Conservation (phyloP, 306 rosid genomes). For the Trifolium dubium region DNA sequence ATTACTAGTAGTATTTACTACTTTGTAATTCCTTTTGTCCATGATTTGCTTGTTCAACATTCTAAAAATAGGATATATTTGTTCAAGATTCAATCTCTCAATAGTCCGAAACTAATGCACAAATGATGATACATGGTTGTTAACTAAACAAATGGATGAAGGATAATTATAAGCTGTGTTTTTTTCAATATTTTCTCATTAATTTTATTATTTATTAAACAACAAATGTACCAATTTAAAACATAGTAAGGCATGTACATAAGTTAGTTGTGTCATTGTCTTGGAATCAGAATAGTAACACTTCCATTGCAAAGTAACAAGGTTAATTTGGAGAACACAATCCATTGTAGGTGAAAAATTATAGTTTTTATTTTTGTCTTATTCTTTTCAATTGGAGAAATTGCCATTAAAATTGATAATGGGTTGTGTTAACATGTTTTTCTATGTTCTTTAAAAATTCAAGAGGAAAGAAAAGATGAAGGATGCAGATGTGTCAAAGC, state of each 20-base stretch:
- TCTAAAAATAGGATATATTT: slow-evolving; percentile 34
- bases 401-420: not conserved
- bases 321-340: slow-evolving; percentile 14
- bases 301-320: slow-evolving; percentile 20
- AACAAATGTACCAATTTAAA: slow-evolving; percentile 19
- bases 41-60: slow-evolving; percentile 33
- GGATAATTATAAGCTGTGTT: slow-evolving; percentile 16
- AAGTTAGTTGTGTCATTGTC: not conserved
- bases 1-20: too few species aligned
- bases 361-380: not conserved
- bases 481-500: slow-evolving; percentile 70
- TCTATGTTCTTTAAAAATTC: slow-evolving; percentile 7
- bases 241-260: not conserved
- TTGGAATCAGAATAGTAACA: slow-evolving; percentile 25
- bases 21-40: not conserved
- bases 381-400: not conserved
- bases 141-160: slow-evolving; percentile 34
- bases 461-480: slow-evolving; percentile 53
- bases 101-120: slow-evolving; percentile 29
- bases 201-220: not conserved
- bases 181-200: slow-evolving; percentile 11
- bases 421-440: slow-evolving; percentile 4
- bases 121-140: slow-evolving; percentile 6
- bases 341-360: slow-evolving; percentile 27
- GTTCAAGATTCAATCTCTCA: slow-evolving; percentile 42